Base-by-base conservation (phyloP, 139 green algal species). In the Picochlorum costavermella region DNA sequence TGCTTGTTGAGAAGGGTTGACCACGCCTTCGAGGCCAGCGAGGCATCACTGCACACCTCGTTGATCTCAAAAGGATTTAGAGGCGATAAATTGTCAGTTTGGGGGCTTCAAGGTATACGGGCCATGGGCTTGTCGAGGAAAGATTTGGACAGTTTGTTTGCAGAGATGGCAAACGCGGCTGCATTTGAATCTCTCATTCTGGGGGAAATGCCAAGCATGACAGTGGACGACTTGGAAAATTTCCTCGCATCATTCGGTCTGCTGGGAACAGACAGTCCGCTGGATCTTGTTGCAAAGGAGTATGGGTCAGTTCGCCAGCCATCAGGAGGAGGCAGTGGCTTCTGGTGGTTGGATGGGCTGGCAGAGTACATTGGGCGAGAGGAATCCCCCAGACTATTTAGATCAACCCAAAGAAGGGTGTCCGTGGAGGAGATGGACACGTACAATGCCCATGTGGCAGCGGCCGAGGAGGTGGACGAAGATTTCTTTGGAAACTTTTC, bases 31-130 rank as follows among this genome's bases (percentile, higher is more conserved):
- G 28, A 57, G 56, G 11, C 17, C 45, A 46, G 16, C 33, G 26
- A 37, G 64, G 49, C 46, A 53, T 53, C 46, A 28, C 64, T 67
- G 64, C n/a, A 57, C 8, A 37, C 23, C 4, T 63, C 64, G 12
- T 57, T 88, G 64, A 60, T 64, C 43, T 23, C 45, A 3, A 70
- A 67, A 12, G 84, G 84, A 3, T 84, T 80, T 44, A 58, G 79
- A 0, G 69, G 68, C 4, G 83, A 91, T 60, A 71, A 80, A 2
- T 64, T 91, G 10, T 86, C 77, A 28, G 75, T 86, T 4, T 91
- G 82, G 84, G 74, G 20, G 1, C 10, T 70, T 55, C 75, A 82
- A 71, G 75, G 72, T 0, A 17, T 64, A 25, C 13, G 9, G 16
- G 20, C 53, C 23, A 46, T 74, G 2, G 69, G 40, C 37, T 16